Percentiles rank a stretch among this genome's conserved stretches.
These are phyloP conservation scores for Sclerotinia nivalis DNA, from an alignment of 2,329 filamentous ascomycete genomes.

Conservation along the genomic window DNA sequence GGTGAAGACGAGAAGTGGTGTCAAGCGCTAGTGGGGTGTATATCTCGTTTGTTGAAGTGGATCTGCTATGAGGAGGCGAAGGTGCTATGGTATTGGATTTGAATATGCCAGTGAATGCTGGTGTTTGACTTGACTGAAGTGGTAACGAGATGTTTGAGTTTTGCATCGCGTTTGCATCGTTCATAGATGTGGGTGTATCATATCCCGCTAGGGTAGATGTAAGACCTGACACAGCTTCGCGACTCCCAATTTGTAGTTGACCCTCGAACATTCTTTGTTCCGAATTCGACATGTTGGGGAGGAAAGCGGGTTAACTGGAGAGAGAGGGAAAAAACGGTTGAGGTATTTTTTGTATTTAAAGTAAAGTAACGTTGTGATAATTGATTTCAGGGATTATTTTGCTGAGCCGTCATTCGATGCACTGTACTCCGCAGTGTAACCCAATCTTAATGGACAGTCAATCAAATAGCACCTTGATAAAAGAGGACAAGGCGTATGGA, in stretches of 20 bases:
- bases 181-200: not conserved
- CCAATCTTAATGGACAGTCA: not conserved
- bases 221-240: conserved; percentile 15
- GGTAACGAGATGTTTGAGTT: conserved; percentile 8
- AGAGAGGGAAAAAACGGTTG: not conserved
- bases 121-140: conserved; percentile 11
- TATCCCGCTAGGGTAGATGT: not conserved
- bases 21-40: conserved; percentile 33
- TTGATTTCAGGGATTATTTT: conserved; percentile 2
- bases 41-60: conserved; percentile 22
- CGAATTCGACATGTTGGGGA: conserved; percentile 10
- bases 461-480: not conserved
- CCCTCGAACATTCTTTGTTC: conserved; percentile 16
- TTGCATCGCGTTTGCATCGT: conserved; percentile 5
- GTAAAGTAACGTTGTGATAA: conserved; percentile 4
- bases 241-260: conserved; percentile 12
- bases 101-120: conserved; percentile 36
- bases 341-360: not conserved
- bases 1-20: conserved; percentile 31
- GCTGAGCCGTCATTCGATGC: conserved; percentile 1
- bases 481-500: conserved; percentile 2
- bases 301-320: not conserved
- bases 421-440: not conserved
- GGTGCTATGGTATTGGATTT: conserved; percentile 46
- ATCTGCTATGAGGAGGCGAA: conserved; percentile 37